Percentiles rank a stretch among this genome's conserved stretches.
Conservation (phyloP, 768 basidiomycete genomes). For the Termitomyces sp. region DNA sequence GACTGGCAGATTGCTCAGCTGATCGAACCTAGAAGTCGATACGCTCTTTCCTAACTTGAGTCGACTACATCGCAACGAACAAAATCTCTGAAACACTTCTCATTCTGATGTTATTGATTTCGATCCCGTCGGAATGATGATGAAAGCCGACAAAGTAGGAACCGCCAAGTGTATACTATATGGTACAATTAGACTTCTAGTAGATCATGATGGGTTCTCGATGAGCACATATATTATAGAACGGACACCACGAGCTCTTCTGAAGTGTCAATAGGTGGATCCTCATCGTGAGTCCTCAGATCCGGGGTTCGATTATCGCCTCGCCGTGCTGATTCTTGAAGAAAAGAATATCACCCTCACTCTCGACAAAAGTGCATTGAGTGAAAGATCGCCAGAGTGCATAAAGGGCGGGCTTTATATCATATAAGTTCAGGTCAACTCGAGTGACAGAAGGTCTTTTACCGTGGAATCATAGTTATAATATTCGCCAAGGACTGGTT, state of each 20-base stretch:
- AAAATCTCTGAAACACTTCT: background rate
- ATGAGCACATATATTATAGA: background rate
- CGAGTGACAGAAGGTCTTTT: constrained; percentile 13
- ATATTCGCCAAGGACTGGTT: constrained; percentile 47
- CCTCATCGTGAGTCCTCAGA: background rate
- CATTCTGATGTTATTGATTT: background rate
- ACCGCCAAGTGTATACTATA: background rate
- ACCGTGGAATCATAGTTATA: constrained; percentile 61
- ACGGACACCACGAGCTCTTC: background rate
- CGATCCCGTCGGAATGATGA: background rate
- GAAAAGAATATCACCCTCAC: constrained; percentile 52
- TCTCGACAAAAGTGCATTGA: constrained; percentile 55
- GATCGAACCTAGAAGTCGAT: constrained; percentile 1
- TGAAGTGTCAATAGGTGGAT: background rate
- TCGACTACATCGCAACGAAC: background rate
- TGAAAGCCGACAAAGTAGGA: background rate
- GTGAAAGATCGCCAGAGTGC: constrained; percentile 61
- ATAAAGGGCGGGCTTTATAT: constrained; percentile 32
- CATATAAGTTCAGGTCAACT: background rate
- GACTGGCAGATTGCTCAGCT: background rate
- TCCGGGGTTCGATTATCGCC: constrained; percentile 25
- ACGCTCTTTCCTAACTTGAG: background rate
- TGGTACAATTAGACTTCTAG: background rate
- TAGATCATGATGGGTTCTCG: background rate
- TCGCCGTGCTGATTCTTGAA: constrained; percentile 51